Evolutionary conservation across 805 yeast genomes (phyloP).

Genomic region (Grigorovia yakushimaensis): DNA sequence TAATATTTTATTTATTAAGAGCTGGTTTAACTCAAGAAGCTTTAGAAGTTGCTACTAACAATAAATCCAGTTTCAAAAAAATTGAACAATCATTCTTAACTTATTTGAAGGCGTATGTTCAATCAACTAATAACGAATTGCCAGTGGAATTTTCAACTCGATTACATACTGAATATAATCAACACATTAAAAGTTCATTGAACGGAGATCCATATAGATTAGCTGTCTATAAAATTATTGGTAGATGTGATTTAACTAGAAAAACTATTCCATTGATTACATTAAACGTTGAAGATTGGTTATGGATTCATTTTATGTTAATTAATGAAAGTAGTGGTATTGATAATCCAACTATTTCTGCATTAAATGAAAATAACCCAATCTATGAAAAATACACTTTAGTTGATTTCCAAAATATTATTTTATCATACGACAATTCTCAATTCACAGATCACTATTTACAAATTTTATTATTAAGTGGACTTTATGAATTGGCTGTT

Average conservation of each 20-base stretch:
- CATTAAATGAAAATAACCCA: constrained; percentile 33
- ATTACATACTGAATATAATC: constrained; percentile 72
- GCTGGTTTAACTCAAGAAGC: constrained; percentile 80
- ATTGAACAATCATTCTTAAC: constrained; percentile 77
- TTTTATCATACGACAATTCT: constrained; percentile 62
- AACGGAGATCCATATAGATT: constrained; percentile 82
- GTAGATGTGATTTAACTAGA: constrained; percentile 73
- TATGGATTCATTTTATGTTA: constrained; percentile 83
- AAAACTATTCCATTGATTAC: constrained; percentile 62
- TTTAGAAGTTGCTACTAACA: constrained; percentile 49
- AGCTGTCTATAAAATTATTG: constrained; percentile 83
- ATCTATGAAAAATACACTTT: constrained; percentile 65
- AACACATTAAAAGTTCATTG: constrained; percentile 57
- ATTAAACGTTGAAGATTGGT: constrained; percentile 86
- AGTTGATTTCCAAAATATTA: constrained; percentile 59
- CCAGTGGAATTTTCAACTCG: constrained; percentile 60
- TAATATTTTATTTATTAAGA: constrained; percentile 73
- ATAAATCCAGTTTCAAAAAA: constrained; percentile 67
- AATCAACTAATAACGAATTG: constrained; percentile 43
- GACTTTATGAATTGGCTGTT: constrained; percentile 74
- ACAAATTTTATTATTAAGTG: constrained; percentile 63
- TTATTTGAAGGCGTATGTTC: constrained; percentile 63
- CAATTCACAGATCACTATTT: constrained; percentile 66
- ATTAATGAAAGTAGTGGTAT: constrained; percentile 43
- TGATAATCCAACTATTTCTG: constrained; percentile 8